These are phyloP conservation scores for Panus rudis DNA, from an alignment of 768 basidiomycete species.

Conservation along the genomic window DNA sequence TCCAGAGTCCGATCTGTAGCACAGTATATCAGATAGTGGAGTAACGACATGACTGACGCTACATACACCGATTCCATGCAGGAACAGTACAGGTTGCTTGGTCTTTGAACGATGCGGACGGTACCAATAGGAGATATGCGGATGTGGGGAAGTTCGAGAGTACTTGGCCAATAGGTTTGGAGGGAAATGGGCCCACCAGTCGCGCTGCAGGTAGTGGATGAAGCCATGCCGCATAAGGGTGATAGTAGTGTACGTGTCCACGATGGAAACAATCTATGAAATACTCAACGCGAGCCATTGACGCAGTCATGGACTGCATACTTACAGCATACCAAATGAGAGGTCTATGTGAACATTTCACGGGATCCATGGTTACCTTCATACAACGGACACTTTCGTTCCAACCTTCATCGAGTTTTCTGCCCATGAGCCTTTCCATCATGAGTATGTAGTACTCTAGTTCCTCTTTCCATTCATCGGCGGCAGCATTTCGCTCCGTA, in stretches of 20 bases:
- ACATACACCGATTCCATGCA: slow-evolving; percentile 64
- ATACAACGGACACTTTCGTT: slow-evolving; percentile 35
- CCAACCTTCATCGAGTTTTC: slow-evolving; percentile 33
- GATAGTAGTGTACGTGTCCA: slow-evolving; percentile 42
- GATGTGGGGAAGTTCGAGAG: slow-evolving; percentile 31
- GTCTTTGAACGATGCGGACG: slow-evolving; percentile 39
- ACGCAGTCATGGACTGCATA: slow-evolving; percentile 3
- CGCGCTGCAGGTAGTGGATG: slow-evolving; percentile 38
- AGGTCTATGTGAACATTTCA: slow-evolving; percentile 48
- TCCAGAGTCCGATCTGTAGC: slow-evolving; percentile 53
- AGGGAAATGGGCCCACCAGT: slow-evolving; percentile 41
- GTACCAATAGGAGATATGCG: slow-evolving; percentile 39
- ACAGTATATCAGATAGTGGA: slow-evolving; percentile 1
- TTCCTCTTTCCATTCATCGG: slow-evolving; percentile 42
- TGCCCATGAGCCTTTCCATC: slow-evolving; percentile 36
- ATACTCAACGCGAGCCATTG: not conserved
- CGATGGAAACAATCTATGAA: slow-evolving; percentile 41
- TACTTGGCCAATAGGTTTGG: slow-evolving; percentile 41
- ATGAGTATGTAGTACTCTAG: slow-evolving; percentile 37
- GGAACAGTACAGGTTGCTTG: slow-evolving; percentile 50
- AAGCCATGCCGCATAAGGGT: slow-evolving; percentile 39
- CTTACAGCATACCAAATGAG: slow-evolving; percentile 59
- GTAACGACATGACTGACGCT: slow-evolving; percentile 2
- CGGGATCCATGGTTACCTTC: slow-evolving; percentile 50
- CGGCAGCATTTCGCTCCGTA: slow-evolving; percentile 23